These are phyloP conservation scores for Hypseocharis bilobata DNA, from an alignment of 441 rosid species.

Conservation along the genomic window DNA sequence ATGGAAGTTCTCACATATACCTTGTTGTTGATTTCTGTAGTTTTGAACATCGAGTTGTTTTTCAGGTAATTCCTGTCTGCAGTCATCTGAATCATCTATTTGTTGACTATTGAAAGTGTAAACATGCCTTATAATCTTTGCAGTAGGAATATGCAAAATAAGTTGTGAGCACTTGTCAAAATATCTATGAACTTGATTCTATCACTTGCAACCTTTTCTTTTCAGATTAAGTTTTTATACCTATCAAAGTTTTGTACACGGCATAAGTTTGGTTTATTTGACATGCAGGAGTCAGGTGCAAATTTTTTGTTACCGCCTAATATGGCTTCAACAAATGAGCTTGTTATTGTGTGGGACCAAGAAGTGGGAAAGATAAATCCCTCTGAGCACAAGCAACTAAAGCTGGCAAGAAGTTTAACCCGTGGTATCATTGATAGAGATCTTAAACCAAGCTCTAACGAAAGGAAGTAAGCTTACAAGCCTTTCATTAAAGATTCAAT, in stretches of 20 bases:
- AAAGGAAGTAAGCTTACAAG: slow-evolving; percentile 62
- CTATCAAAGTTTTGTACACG: too few relatives aligned
- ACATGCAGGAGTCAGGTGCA: slow-evolving; percentile 71
- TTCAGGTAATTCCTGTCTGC: slow-evolving; percentile 51
- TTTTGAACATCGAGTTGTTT: slow-evolving; percentile 90
- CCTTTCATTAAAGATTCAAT: slow-evolving; percentile 6
- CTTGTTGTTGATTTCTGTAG: slow-evolving; percentile 82
- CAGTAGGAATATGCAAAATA: not conserved
- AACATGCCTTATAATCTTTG: not conserved
- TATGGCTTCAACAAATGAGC: slow-evolving; percentile 83
- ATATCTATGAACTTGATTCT: not conserved
- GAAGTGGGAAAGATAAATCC: slow-evolving; percentile 87
- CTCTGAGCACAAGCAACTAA: slow-evolving; percentile 89
- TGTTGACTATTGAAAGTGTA: slow-evolving; percentile 7
- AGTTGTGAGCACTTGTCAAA: not conserved
- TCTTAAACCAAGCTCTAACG: slow-evolving; percentile 75
- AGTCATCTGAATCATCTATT: not conserved
- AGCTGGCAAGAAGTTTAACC: slow-evolving; percentile 90
- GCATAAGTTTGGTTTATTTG: slow-evolving; percentile 19
- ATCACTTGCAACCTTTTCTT: not conserved
- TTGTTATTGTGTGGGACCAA: slow-evolving; percentile 87
- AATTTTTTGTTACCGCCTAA: slow-evolving; percentile 76
- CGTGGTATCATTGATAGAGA: slow-evolving; percentile 95
- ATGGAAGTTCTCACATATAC: slow-evolving; percentile 65
- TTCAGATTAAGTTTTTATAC: slow-evolving; percentile 1